phyloP scores from a whole-genome alignment of 352 stramenopile species.

The Bremia lactucae region DNA sequence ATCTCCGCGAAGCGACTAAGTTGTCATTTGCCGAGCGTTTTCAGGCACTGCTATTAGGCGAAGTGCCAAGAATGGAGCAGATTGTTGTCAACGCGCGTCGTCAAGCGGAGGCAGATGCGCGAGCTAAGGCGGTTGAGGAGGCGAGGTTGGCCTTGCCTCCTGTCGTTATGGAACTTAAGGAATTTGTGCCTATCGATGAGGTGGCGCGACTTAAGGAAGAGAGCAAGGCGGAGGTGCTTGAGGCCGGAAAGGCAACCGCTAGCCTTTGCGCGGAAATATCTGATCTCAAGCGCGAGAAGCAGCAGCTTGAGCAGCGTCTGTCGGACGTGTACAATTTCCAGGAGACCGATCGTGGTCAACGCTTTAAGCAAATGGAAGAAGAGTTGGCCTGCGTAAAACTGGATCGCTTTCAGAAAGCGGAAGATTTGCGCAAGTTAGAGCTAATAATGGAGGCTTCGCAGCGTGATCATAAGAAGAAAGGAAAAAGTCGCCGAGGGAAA shows the following conservation, averaged over 20 bases:
- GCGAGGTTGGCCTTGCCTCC: conserved; percentile 11
- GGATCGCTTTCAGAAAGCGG: conserved; percentile 35
- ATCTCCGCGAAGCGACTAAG: conserved; percentile 4
- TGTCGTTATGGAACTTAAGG: conserved; percentile 52
- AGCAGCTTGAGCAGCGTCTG: conserved; percentile 46
- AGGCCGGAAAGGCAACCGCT: conserved; percentile 20
- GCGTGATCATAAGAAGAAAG: conserved; percentile 30
- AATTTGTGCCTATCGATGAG: conserved; percentile 55
- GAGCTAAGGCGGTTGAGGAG: conserved; percentile 5
- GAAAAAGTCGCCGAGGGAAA: conserved; percentile 16
- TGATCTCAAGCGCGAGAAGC: conserved; percentile 39
- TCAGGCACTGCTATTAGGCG: conserved; percentile 34
- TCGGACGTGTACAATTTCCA: conserved; percentile 67
- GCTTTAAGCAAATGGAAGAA: conserved; percentile 54
- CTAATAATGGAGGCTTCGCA: conserved; percentile 31
- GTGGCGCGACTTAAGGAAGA: conserved; percentile 36
- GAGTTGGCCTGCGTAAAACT: conserved; percentile 45
- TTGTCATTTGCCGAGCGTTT: conserved; percentile 49
- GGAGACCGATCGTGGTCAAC: conserved; percentile 44
- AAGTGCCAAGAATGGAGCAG: conserved; percentile 32
- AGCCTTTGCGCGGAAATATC: conserved; percentile 23
- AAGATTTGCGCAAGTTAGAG: conserved; percentile 35
- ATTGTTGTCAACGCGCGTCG: conserved; percentile 20
- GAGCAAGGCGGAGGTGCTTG: conserved; percentile 26
- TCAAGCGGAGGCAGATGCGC: conserved; percentile 15